A percentile compares a stretch with the other conserved stretches of the same genome.
phyloP scores from a whole-genome alignment of 768 basidiomycete species.

The Suillus spraguei region DNA sequence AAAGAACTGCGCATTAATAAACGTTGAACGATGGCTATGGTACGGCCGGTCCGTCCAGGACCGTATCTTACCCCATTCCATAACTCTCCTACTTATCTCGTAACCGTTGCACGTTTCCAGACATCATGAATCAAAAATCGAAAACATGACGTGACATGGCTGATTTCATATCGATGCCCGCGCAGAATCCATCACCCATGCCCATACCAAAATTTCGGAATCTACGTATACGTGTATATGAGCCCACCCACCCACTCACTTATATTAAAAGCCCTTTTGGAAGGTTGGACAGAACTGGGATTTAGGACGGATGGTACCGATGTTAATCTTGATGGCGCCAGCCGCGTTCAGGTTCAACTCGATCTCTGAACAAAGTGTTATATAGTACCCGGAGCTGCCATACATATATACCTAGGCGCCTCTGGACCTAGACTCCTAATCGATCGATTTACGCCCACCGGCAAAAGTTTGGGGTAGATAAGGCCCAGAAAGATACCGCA shows the following conservation, averaged over 20 bases:
- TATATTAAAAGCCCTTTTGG: background rate
- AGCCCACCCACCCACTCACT: background rate
- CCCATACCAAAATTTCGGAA: background rate
- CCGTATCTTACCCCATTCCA: background rate
- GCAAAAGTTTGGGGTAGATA: slow-evolving; percentile 2
- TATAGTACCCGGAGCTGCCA: too few species aligned
- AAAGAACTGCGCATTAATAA: background rate
- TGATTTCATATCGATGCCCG: slow-evolving; percentile 2
- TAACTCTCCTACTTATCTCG: background rate
- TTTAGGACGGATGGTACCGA: background rate
- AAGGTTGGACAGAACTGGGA: background rate
- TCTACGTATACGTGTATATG: slow-evolving; percentile 4
- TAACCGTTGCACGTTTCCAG: background rate
- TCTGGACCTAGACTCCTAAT: background rate
- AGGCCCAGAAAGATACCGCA: background rate
- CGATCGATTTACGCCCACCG: background rate
- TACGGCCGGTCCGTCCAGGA: background rate
- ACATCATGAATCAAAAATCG: slow-evolving; percentile 1
- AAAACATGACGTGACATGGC: background rate
- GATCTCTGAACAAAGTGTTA: background rate
- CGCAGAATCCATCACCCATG: background rate
- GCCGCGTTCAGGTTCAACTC: background rate
- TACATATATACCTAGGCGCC: too few species aligned
- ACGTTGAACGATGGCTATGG: background rate
- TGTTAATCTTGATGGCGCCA: background rate